Percentiles rank a stretch among this genome's conserved stretches.
These are phyloP conservation scores for Ophiostoma populinum DNA, from an alignment of 2,329 filamentous ascomycete genomes.

Conservation along the genomic window DNA sequence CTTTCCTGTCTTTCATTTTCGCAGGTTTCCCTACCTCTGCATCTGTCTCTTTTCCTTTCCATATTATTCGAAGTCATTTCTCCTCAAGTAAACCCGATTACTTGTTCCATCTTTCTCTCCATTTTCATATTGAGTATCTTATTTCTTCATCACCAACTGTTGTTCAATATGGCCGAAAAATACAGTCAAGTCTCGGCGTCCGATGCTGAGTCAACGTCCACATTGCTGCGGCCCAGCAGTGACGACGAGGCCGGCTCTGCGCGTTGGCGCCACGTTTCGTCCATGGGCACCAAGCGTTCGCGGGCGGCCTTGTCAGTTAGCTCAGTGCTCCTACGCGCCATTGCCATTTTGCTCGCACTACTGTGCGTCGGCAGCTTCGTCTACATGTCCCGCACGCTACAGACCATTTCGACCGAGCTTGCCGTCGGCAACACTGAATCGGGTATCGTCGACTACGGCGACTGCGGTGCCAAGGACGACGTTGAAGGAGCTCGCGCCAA, in stretches of 20 bases:
- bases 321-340: not conserved
- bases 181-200: not conserved
- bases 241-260: not conserved
- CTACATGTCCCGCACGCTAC: slow-evolving; percentile 1
- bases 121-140: not conserved
- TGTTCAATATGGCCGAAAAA: not conserved
- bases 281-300: too few relatives aligned
- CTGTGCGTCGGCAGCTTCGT: not conserved
- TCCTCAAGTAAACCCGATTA: too few relatives aligned
- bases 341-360: not conserved
- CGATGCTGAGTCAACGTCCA: not conserved
- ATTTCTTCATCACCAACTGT: not conserved
- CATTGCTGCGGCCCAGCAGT: not conserved
- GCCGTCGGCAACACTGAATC: not conserved
- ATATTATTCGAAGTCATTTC: too few relatives aligned
- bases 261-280: not conserved
- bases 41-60: too few relatives aligned
- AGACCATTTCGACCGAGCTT: not conserved
- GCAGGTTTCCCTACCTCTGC: too few relatives aligned
- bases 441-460: slow-evolving; percentile 6
- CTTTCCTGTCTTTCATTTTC: too few relatives aligned
- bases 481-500: slow-evolving; percentile 9
- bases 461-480: slow-evolving; percentile 7
- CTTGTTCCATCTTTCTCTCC: not conserved
- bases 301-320: too few relatives aligned